Evolutionary conservation across 192 early-diverging fungal genomes (phyloP), one percentile per base, ranked within the genome.

Genomic region (Backusella sp.): DNA sequence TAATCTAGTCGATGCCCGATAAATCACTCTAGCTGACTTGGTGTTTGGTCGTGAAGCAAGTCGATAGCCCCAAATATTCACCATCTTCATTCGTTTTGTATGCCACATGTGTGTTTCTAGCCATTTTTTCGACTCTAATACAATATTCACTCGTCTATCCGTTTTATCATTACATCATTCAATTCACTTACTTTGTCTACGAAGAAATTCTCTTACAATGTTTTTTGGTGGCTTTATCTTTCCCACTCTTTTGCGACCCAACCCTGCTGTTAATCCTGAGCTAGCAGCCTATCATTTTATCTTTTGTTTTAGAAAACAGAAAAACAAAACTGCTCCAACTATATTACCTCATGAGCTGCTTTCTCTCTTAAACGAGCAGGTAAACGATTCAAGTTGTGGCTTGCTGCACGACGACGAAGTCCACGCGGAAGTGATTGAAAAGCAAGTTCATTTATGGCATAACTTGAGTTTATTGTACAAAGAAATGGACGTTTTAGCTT

Each of bases 61-160:
- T 76, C 89, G 87, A 75, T 89, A 91, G 0, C 95, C 94, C 96
- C 96, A 97, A 19, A 86, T 76, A 70, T 94, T 87, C 41, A 72
- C 80, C 96, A 99, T 99, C 67, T 95, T 92, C 95, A 98, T 96
- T 73, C 98, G 88, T 81, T 99, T 99, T 14, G 95, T 92, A 79
- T 99, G 97, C 98, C 98, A 99, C 30, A 97, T 88, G 84, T 99
- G 97, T 42, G 97, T 99, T 80, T 98, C 97, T 30, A 99, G 79
- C 98, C 97, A 99, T 39, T 88, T 86, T 65, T 92, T 92, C 1
- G 70, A 71, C 19, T 26, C 70, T 71, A 71, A 32, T 49, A 28
- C 12, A 46, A 49, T 17, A 44, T 19, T 49, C n/a, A 23, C 28
- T 44, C 32, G 1, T 44, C 17, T 17, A 70, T 26, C 7, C n/a